Base-by-base conservation (phyloP, 805 yeast genomes). In the Scheffersomyces lignosus region DNA sequence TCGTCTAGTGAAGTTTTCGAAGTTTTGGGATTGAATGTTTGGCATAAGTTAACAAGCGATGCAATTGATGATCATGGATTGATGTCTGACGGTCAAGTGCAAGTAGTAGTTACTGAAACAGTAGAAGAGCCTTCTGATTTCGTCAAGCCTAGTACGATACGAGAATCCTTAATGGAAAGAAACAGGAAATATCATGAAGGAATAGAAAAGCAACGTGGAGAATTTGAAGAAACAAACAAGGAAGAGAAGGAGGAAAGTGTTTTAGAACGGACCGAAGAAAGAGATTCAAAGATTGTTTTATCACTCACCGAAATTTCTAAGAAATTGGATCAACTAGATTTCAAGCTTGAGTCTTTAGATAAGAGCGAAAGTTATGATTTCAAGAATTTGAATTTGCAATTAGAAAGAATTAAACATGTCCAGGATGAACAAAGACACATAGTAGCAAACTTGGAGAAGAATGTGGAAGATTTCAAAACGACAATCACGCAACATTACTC, bases 1-100 rank as follows among this genome's bases (percentile, higher is more conserved):
- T 52, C 51, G 1, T 66, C 75, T 23, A 53, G 49, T 25, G 91
- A 84, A 52, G 72, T 73, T 18, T 82, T 78, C 58, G 95, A 86
- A 58, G 53, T 86, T 5, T 64, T 85, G 46, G 73, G 75, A 52
- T 58, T 85, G 48, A 72, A 77, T 28, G 70, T 77, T 2, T 84
- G 74, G 62, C 70, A 73, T 33, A 66, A 70, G 24, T 67, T 83
- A 16, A 64, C 77, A 4, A 69, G 68, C 36, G 83, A 78, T 47
- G 76, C 83, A 3, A 57, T 70, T 31, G 81, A 78, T 37, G 82
- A 80, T 43, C 81, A 80, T 47, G 80, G 77, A 1, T 47, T 70
- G 16, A 54, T 66, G 46, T 41, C 79, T 20, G 71, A 68, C 37
- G 65, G 76, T 10, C 52, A 70, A 14, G 62, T 71, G 9, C 64